Evolutionary conservation across 179 eudicot species (phyloP), one percentile per base, ranked within the genome.

Genomic region (Heliamphora pulchella): DNA sequence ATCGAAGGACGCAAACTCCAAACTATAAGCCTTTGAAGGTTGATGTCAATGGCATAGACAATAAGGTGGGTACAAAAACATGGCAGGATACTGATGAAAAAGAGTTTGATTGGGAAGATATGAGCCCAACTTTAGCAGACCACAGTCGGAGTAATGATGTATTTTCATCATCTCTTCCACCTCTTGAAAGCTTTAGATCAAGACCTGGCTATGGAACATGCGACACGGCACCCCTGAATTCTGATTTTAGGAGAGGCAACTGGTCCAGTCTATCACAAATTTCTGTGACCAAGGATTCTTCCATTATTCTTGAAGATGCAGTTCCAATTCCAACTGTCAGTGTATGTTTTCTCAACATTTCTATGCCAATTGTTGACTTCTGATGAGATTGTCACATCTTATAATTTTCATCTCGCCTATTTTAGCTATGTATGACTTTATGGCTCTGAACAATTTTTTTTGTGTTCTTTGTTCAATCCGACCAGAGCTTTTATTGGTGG

Each of bases 1-100:
- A 94, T 82, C 83, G 89, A 80, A 86, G 94, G 82, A 88, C 85
- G 53, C 85, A 83, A 81, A 74, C 81, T 77, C 59, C 81, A 73
- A 86, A 80, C 71, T 82, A 65, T 71, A 89, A 86, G 81, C 84
- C 87, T 81, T 83, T 68, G 31, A 87, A 76, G 53, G 68, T 81
- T 66, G 90, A 81, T 75, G 61, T 82, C 57, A 91, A 91, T 85
- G 92, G 89, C 57, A 79, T 74, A 47, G 85, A 69, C 58, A 83
- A 48, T 70, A 90, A 74, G 70, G 61, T 73, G 67, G 79, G 83
- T 55, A 78, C 82, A 18, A 87, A 81, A 81, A 78, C 96, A 41
- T 96, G 99, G 99, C 90, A 90, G 85, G 86, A 90, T 81, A 91
- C 93, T 68, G 97, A 96, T 82, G 99, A 94, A 86, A 96, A 96